Conservation (phyloP, 345 rosid species). For the Eutrema yunnanense region DNA sequence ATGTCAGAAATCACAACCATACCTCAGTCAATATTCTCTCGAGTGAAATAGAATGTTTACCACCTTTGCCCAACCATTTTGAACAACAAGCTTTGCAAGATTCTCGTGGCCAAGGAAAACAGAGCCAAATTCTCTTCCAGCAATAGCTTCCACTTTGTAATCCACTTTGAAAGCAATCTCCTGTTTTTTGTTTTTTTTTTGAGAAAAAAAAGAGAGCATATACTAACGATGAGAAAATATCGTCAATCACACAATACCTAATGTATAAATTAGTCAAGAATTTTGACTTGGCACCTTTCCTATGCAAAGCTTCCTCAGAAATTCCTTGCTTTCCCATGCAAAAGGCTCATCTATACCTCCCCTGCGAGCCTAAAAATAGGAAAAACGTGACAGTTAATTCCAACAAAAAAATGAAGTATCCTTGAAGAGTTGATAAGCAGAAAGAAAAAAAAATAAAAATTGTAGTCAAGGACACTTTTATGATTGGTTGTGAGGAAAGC, state of each 20-base stretch:
- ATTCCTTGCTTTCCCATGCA: slow-evolving; percentile 97
- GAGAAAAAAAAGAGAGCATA: background rate
- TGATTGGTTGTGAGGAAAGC: no score
- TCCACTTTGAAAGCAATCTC: slow-evolving; percentile 89
- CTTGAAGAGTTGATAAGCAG: no score
- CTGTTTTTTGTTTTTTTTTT: slow-evolving; percentile 26
- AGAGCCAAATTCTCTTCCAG: slow-evolving; percentile 83
- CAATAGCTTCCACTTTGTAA: slow-evolving; percentile 58
- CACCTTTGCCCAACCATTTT: slow-evolving; percentile 96
- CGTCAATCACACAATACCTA: background rate
- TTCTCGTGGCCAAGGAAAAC: slow-evolving; percentile 80
- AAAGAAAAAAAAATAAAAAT: background rate
- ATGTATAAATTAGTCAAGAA: background rate
- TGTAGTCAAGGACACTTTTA: background rate
- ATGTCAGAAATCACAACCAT: background rate
- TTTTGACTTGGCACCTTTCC: slow-evolving; percentile 61
- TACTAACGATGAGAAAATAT: background rate
- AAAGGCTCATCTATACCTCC: slow-evolving; percentile 87
- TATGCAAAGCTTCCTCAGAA: slow-evolving; percentile 86
- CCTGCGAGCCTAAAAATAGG: slow-evolving; percentile 57
- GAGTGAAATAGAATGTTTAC: background rate
- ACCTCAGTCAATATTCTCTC: background rate
- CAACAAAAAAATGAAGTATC: background rate
- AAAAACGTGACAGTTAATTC: background rate
- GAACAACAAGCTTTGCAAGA: slow-evolving; percentile 63